Base-by-base conservation (phyloP, 805 yeast species). In the Starmerella gropengiesseri region DNA sequence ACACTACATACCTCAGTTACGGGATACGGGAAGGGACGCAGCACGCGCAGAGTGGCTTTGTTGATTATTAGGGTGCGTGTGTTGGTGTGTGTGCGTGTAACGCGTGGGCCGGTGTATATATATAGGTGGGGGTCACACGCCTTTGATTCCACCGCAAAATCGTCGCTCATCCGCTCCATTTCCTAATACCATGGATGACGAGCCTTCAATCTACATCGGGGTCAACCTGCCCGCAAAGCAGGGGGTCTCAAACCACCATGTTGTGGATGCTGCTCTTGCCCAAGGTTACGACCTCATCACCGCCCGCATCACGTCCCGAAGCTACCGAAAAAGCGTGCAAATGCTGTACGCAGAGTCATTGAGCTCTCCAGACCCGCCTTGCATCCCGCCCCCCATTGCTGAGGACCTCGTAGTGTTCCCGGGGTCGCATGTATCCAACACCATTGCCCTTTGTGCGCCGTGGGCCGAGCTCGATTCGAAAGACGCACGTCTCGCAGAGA, bases 401-500 rank as follows among this genome's bases (percentile, higher is more conserved):
- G 57, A 58, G 4, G 75, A 73, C 39, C 67, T 71, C 6, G 65
- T 63, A 37, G 52, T 71, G 5, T 55, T 64, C 8, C 64, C 69
- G 0, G 75, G 73, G 1, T 48, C 56, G 0, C 72, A 71, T 52
- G 56, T 66, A 2, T 41, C 53, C 2, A 58, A 60, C 48, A 59
- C 74, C 7, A 68, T 79, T 19, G 84, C 82, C 0, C 52, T 78
- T 23, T 57, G 78, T 2, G 71, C 84, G 0, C 74, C 81, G 2
- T 79, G 85, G 84, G 63, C 77, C n/a, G 84, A 78, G 52, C 58
- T 78, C 31, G 84, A 78, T 49, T 69, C 77, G 23, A 60, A 62
- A 8, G 74, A 76, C 55, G 56, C 60, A 0, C 47, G 65, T 5
- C 63, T 73, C 3, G 71, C 78, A 23, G 72, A 68, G 47, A 63